These are phyloP conservation scores for Yarrowia hollandica DNA, from an alignment of 805 yeast species.

Conservation along the genomic window DNA sequence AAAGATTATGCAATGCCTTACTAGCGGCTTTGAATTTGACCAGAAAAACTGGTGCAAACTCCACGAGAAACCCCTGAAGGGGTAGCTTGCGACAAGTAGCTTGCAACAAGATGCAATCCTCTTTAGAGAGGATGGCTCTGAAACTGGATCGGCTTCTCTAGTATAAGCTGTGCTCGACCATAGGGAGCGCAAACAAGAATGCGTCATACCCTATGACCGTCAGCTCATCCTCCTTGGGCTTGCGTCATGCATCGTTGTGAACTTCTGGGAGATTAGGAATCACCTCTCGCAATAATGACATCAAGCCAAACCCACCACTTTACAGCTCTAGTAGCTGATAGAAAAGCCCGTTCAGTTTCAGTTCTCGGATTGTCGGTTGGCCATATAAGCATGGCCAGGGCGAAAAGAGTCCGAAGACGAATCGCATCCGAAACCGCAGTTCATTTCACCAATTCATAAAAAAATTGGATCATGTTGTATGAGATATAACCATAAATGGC, in stretches of 20 bases:
- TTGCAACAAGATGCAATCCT: conserved; percentile 5
- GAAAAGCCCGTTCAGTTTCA: conserved; percentile 8
- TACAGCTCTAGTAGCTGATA: not conserved
- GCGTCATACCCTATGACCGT: not conserved
- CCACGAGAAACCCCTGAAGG: not conserved
- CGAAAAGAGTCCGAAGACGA: not conserved
- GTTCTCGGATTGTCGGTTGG: conserved; percentile 25
- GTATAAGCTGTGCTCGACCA: not conserved
- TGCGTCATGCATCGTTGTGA: no score
- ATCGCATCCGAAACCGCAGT: not conserved
- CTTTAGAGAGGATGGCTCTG: conserved; percentile 2
- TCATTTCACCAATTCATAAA: not conserved
- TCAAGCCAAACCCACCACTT: conserved; percentile 1
- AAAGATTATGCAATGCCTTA: conserved; percentile 19
- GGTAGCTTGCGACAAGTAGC: conserved; percentile 14
- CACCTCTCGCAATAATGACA: not conserved
- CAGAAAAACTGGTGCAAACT: not conserved
- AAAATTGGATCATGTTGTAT: not conserved
- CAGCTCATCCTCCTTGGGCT: conserved; percentile 1
- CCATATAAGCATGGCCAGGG: not conserved
- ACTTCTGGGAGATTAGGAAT: no score
- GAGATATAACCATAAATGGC: not conserved
- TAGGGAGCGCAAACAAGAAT: not conserved
- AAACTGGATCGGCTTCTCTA: not conserved
- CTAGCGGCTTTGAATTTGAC: not conserved